phyloP scores from a whole-genome alignment of 2,329 filamentous ascomycete species.

The Periglandula ipomoeae region DNA sequence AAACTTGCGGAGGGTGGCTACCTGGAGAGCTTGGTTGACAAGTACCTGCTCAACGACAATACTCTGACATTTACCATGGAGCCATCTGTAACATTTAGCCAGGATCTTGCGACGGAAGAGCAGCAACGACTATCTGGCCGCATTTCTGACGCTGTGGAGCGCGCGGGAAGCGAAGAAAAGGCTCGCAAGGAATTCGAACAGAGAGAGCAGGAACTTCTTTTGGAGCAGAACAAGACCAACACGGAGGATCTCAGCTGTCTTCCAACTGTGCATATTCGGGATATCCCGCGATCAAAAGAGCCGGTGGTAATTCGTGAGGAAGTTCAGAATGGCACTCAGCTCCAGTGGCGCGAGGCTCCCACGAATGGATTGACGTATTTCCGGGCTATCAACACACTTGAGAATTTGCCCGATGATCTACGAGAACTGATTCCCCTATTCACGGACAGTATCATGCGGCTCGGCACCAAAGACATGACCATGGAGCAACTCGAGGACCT shows the following conservation, averaged over 20 bases:
- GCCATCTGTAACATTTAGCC: slow-evolving; percentile 65
- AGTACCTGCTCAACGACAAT: slow-evolving; percentile 81
- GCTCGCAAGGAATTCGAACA: slow-evolving; percentile 64
- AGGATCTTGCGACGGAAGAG: slow-evolving; percentile 70
- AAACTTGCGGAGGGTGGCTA: slow-evolving; percentile 69
- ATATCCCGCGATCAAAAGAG: slow-evolving; percentile 76
- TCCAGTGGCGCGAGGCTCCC: slow-evolving; percentile 86
- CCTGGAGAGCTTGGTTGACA: slow-evolving; percentile 75
- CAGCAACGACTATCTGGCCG: slow-evolving; percentile 62
- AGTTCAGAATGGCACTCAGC: slow-evolving; percentile 53
- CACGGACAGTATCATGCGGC: slow-evolving; percentile 82
- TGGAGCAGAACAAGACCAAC: slow-evolving; percentile 75
- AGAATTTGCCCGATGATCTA: slow-evolving; percentile 74
- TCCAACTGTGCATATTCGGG: slow-evolving; percentile 77
- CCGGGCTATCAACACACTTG: slow-evolving; percentile 72
- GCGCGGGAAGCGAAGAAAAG: slow-evolving; percentile 61
- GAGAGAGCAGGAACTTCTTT: slow-evolving; percentile 70
- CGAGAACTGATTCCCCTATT: slow-evolving; percentile 81
- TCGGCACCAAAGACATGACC: slow-evolving; percentile 77
- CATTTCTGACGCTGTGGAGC: slow-evolving; percentile 58
- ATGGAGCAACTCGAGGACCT: slow-evolving; percentile 95
- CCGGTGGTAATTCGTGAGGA: slow-evolving; percentile 51
- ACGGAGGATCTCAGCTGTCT: slow-evolving; percentile 80
- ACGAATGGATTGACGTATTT: slow-evolving; percentile 97
- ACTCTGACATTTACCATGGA: slow-evolving; percentile 91